Base-by-base conservation (phyloP, 2,329 filamentous ascomycete genomes). In the Calonectria multiphialidica region DNA sequence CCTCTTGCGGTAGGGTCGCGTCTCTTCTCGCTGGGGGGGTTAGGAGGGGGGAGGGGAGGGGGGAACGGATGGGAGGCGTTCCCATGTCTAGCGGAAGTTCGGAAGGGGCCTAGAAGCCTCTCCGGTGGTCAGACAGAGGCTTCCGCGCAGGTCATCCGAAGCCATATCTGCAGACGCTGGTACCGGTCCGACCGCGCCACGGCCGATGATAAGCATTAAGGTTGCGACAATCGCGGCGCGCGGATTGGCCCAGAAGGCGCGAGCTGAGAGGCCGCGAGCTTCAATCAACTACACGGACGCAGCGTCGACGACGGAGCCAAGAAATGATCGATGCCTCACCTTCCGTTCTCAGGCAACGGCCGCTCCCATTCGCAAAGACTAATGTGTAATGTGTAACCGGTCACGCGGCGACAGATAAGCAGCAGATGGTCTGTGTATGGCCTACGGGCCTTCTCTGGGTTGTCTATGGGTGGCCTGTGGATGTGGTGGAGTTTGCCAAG, bases 351-450 rank as follows among this genome's bases (percentile, higher is more conserved):
- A 72, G 77, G 68, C 76, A 70, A 42, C 53, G 44, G 72, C 23
- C 21, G 21, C 6, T 37, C 8, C n/a, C n/a, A 25, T 37, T 23
- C 37, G 37, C 62, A 67, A 49, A 66, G 28, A 42, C 66, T 47
- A 65, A 16, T 42, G 40, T 28, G 45, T 47, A 65, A 16, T 42
- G 40, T 28, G 45, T 30, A 68, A 18, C 33, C 53, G 59, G 73
- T 76, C 74, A 77, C 69, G 74, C 73, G 73, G 77, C 72, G 70
- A 66, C 57, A 75, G 76, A 74, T 77, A 77, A 40, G 72, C 61
- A 65, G 50, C 64, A 68, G 71, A 33, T 59, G 44, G 25, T 33
- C 25, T 33, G 25, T 28, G 66, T 23, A 37, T 61, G 40, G 28
- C 28, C 28, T 30, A n/a, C n/a, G n/a, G n/a, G n/a, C n/a, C n/a